Base-by-base conservation (phyloP, 1,284 basidiomycete species). In the Takashimella koratensis region DNA sequence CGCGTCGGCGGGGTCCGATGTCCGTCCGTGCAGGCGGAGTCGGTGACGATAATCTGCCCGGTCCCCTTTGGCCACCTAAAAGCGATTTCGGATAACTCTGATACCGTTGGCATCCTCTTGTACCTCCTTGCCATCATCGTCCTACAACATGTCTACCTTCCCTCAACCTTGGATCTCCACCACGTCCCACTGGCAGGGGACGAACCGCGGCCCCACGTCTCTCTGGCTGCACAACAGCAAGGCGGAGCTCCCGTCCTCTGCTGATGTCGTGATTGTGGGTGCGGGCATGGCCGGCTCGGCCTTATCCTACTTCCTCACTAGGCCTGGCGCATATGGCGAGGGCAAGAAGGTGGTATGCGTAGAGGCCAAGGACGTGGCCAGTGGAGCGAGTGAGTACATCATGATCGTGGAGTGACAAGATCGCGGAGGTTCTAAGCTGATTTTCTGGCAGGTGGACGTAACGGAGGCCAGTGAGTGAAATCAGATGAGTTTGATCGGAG, bases 301-400 rank as follows among this genome's bases (percentile, higher is more conserved):
- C 5, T 52, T 73, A 26, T 51, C 63, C 2, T 71, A 73, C 45
- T 62, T 62, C 19, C 57, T 73, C 45, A 69, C 66, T 3, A 52
- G 65, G 13, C 25, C 47, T 2, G 62, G 59, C 4, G 62, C 57
- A 1, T 41, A 48, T 5, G 63, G 60, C 4, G 55, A 49, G 16
- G 64, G 63, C 3, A 65, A 66, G 51, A 53, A 39, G 25, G 52
- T 73, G 6, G 58, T 68, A 2, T 52, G 63, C 5, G 22, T 73
- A 19, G 70, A 73, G 30, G 70, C 67, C 25, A 71, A 71, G 53
- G 70, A 73, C 49, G 52, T 68, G 2, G 68, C 57, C 12, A 66
- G 63, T n/a, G 70, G 70, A 5, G 70, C 70, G 2, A 62, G 67
- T 67, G 46, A 52, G 66, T 60, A 11, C 39, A n/a, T n/a, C 12